Base-by-base conservation (phyloP, 768 basidiomycete genomes). In the Leucosporidium scottii region DNA sequence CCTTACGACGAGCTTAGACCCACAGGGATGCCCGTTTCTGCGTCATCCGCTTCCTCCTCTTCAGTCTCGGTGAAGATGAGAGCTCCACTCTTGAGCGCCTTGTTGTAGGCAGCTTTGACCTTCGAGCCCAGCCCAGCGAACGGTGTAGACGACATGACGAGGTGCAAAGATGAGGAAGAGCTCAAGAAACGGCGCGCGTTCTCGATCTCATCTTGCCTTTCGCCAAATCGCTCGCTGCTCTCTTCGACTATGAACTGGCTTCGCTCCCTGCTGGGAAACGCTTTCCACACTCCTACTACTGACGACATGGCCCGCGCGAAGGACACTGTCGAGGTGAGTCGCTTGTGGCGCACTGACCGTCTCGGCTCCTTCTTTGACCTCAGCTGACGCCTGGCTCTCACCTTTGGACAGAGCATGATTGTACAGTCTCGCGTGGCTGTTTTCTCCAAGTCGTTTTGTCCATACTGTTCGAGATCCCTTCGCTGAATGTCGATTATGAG, bases 21-120 rank as follows among this genome's bases (percentile, higher is more conserved):
- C 12, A 72, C 71, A 0, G 71, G 71, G 54, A 72, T 72, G 20
- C 59, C 62, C 17, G 62, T 70, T 15, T 64, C 67, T n/a, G 69
- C 71, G 21, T 72, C 71, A 50, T 64, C 30, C 3, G 39, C 39
- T 44, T 44, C 39, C 39, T 34, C 34, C 51, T 72, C 71, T 47
- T 61, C 34, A 1, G 53, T 60, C 48, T 72, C 67, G 30, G 67
- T 69, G 65, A 60, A 72, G 25, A 34, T 44, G 21, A 68, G 23
- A 3, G 49, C 25, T 15, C 67, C 62, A 9, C 3, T 18, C 13
- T 56, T 31, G 36, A 64, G 7, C 8, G 67, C 71, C 0, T 39
- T 18, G 4, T 5, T 25, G 67, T 66, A 72, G n/a, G 63, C 59
- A 28, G 23, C 20, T 54, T 72, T 66, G 59, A 72, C 61, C 57